Base-by-base conservation (phyloP, 1,284 basidiomycete genomes). In the Porogramme epimiltina region DNA sequence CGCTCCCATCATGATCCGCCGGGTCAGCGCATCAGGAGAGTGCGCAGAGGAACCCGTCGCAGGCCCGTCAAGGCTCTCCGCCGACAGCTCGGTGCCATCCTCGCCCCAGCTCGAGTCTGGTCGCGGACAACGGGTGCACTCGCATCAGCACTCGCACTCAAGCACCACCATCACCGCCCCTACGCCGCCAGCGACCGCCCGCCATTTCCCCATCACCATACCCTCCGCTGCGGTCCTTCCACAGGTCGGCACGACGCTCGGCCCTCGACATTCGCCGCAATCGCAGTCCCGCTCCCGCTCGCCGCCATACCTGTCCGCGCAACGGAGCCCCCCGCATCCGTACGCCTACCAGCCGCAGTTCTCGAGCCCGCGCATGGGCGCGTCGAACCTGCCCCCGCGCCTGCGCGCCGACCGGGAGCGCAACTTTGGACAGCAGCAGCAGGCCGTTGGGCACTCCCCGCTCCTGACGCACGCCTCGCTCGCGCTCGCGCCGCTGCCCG, bases 131-230 rank as follows among this genome's bases (percentile, higher is more conserved):
- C 55, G 45, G 20, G 45, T 26, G 31, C 52, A 48, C 28, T 56
- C 55, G 28, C 69, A 69, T 49, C 57, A 64, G 3, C 71, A 72
- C 50, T 69, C 70, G 18, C 67, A 66, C 43, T 67, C 69, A 40
- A 70, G 64, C 48, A 70, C 72, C n/a, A 62, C 64, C 9, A 55
- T 67, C 18, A 71, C 71, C 9, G 70, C 70, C 11, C 63, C 66
- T 11, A 68, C 70, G 1, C 67, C 69, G 10, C 66, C 70, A 5
- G 66, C 69, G 13, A 59, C 49, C 26, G 49, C 52, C 28, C 59
- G 51, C 37, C 50, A 53, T 37, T 60, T 58, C 49, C 42, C 58
- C 9, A 39, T 46, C 13, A 19, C 51, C 2, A 20, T 41, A 23
- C 48, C 46, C 19, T 37, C 39, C 13, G 28, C 54, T 6, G 31